Percentiles rank a stretch among this genome's conserved stretches.
These are phyloP conservation scores for Helicocarpus griseus DNA, from an alignment of 2,329 filamentous ascomycete genomes.

Conservation along the genomic window DNA sequence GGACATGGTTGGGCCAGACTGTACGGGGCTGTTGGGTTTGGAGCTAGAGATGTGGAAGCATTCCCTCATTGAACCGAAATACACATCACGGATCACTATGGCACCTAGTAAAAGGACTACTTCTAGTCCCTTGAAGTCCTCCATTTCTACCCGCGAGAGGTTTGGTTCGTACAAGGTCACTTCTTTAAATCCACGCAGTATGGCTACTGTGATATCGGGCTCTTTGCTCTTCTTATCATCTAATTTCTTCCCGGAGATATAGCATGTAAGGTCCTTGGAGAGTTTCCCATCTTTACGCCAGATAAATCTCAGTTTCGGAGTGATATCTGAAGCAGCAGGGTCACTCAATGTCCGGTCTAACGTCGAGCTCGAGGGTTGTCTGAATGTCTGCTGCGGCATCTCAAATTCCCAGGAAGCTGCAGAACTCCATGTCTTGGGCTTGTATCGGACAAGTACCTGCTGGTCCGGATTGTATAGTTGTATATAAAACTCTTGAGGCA, in stretches of 20 bases:
- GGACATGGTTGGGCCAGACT: conserved; percentile 17
- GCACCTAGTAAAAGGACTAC: conserved; percentile 60
- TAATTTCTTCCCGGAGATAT: conserved; percentile 62
- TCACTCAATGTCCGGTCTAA: conserved; percentile 65
- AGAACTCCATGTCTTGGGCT: conserved; percentile 68
- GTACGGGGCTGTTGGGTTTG: conserved; percentile 16
- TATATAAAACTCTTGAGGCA: conserved; percentile 70
- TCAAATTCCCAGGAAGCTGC: conserved; percentile 84
- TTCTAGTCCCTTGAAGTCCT: conserved; percentile 89
- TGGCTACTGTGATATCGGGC: conserved; percentile 87
- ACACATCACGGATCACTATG: conserved; percentile 53
- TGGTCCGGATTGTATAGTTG: conserved; percentile 94
- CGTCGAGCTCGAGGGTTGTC: conserved; percentile 64
- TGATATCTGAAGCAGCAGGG: conserved; percentile 43
- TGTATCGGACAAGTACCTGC: conserved; percentile 56
- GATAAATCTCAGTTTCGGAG: conserved; percentile 70
- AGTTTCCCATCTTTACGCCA: conserved; percentile 86
- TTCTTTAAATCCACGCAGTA: conserved; percentile 67
- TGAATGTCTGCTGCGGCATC: conserved; percentile 77
- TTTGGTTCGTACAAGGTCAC: conserved; percentile 92
- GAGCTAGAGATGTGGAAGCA: conserved; percentile 63
- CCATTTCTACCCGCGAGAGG: conserved; percentile 77
- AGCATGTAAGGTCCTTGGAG: conserved; percentile 80
- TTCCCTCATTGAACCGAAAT: conserved; percentile 56
- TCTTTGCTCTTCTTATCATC: conserved; percentile 66